phyloP scores from a whole-genome alignment of 192 early-diverging fungal species.

The Umbelopsis vinacea region DNA sequence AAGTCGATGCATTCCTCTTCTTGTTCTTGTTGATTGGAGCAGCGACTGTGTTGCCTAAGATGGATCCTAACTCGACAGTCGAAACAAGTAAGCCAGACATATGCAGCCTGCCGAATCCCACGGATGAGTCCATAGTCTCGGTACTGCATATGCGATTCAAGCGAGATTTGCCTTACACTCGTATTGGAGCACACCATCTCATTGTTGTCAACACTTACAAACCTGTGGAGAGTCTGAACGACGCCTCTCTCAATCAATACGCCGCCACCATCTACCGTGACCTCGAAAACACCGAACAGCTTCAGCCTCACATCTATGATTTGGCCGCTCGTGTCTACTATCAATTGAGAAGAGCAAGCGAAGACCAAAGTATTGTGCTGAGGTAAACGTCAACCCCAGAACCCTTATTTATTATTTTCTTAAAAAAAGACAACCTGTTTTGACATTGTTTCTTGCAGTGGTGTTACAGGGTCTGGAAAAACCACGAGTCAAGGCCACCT shows the following conservation, averaged over 20 bases:
- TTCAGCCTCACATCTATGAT: conserved; percentile 68
- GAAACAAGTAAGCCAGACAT: neutral
- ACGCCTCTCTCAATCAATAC: conserved; percentile 52
- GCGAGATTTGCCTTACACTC: conserved; percentile 55
- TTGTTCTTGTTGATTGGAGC: neutral
- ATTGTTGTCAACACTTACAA: conserved; percentile 56
- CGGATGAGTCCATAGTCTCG: conserved; percentile 49
- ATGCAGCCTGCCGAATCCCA: conserved; percentile 17
- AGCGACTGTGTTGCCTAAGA: neutral
- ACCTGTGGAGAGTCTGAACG: conserved; percentile 45
- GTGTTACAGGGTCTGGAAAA: conserved; percentile 89
- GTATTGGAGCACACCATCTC: conserved; percentile 50
- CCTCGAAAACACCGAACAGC: conserved; percentile 17
- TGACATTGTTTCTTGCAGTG: conserved; percentile 53
- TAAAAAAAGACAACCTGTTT: no score
- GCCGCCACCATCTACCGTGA: conserved; percentile 59
- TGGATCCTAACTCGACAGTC: neutral
- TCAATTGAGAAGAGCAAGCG: conserved; percentile 65
- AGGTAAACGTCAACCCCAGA: conserved; percentile 42
- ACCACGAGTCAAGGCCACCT: conserved; percentile 73
- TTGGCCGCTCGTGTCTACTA: conserved; percentile 73
- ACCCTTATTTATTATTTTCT: no score
- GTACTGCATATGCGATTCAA: conserved; percentile 51
- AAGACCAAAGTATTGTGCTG: conserved; percentile 70
- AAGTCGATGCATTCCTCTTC: neutral